These are phyloP conservation scores for Zancudomyces culisetae DNA, from an alignment of 371 early-diverging fungal species.

Conservation along the genomic window DNA sequence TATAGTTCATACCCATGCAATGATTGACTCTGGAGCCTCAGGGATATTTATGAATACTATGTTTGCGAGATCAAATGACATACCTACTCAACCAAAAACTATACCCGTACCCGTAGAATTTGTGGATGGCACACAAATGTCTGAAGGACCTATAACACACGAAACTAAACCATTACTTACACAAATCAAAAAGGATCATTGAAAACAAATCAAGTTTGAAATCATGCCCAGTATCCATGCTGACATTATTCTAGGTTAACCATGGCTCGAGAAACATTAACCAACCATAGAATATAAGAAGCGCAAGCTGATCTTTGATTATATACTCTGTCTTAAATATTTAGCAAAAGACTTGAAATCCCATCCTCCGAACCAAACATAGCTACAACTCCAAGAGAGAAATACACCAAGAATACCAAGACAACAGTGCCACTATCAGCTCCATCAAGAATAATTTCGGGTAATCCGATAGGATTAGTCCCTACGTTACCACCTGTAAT, in stretches of 20 bases:
- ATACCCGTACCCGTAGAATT: not conserved
- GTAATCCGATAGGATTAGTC: no score
- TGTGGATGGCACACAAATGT: not conserved
- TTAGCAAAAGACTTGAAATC: no score
- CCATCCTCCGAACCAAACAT: no score
- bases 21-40: constrained; percentile 6
- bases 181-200: not conserved
- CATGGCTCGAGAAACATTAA: constrained; percentile 3
- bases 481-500: no score
- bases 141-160: not conserved
- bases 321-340: not conserved
- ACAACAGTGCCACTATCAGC: no score
- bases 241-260: constrained; percentile 3
- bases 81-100: not conserved
- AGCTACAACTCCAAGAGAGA: no score
- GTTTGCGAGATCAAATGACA: not conserved
- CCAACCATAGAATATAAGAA: constrained; percentile 3
- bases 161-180: not conserved
- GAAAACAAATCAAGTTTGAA: not conserved
- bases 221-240: not conserved
- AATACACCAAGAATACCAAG: no score
- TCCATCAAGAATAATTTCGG: no score
- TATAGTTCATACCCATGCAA: constrained; percentile 4
- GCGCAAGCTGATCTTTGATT: not conserved
- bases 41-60: not conserved